Evolutionary conservation across 148 eudicot genomes (phyloP).

Genomic region (Chenopodium berlandieri): DNA sequence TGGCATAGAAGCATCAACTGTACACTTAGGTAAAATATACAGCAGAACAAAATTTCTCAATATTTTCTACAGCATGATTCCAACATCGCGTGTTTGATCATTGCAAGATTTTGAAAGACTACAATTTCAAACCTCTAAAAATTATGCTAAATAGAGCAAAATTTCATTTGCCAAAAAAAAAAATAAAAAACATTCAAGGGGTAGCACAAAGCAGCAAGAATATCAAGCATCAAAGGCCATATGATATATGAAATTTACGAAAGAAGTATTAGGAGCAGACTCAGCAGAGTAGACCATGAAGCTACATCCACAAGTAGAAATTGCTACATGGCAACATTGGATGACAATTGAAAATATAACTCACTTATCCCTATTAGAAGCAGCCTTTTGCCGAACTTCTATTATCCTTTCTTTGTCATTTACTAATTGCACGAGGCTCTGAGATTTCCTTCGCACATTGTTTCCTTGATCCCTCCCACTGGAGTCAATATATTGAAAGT

Average conservation of each 20-base stretch:
- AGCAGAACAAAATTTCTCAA: not conserved
- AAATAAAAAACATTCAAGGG: not conserved
- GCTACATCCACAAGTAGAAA: not conserved
- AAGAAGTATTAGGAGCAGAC: too few species aligned
- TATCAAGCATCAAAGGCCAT: not conserved
- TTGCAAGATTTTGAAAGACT: not conserved
- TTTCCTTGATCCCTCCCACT: constrained; percentile 94
- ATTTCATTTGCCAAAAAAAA: too few species aligned
- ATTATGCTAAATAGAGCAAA: not conserved
- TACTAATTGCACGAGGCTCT: constrained; percentile 76
- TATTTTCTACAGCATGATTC: not conserved
- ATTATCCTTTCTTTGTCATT: constrained; percentile 94
- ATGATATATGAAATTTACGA: not conserved
- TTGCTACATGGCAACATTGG: not conserved
- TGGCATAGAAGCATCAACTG: not conserved
- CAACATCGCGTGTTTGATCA: not conserved
- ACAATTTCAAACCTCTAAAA: not conserved
- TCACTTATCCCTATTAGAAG: constrained; percentile 91
- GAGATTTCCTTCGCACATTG: constrained; percentile 93
- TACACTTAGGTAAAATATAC: not conserved
- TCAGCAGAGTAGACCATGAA: not conserved
- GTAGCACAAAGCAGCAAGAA: not conserved
- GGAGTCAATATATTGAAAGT: constrained; percentile 92
- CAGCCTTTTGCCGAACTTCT: constrained; percentile 95
- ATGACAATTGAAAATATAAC: constrained; percentile 22